Base-by-base conservation (phyloP, 2,329 filamentous ascomycete genomes). In the Emergomyces orientalis region DNA sequence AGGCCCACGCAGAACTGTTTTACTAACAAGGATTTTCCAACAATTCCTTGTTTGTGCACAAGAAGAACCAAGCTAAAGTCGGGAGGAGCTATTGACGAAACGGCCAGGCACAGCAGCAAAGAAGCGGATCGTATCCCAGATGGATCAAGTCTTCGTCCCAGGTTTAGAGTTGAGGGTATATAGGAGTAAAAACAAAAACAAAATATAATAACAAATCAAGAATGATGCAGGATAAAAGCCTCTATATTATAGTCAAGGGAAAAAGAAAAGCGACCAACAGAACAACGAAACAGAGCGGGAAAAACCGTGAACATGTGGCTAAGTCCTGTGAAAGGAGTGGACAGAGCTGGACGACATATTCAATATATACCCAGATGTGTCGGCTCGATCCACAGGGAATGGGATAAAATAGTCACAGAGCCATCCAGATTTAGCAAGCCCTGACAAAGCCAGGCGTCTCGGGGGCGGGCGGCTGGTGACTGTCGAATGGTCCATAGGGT, bases 271-370 rank as follows among this genome's bases (percentile, higher is more conserved):
- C 58, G 57, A 61, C 57, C 22, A 55, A 49, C 22, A 13, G 30
- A 59, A 55, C n/a, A 61, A 43, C 47, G 57, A 45, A 55, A 62
- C 32, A 59, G 61, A 59, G 25, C 11, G 52, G n/a, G 32, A 56
- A 62, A 41, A 25, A 37, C 47, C 34, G 49, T 62, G 54, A 57
- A 58, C 63, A 64, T 64, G 63, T 64, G 63, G 63, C 61, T 64
- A 54, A 62, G 61, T 61, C 63, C 55, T 62, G 63, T 64, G 63
- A 64, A 63, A 64, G 61, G 34, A 60, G 45, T 41, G 47, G 43
- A 55, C 34, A 27, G 57, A 56, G 37, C 32, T 25, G 56, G 54
- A 51, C 17, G 34, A 30, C 47, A 58, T 17, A 61, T 54, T 56
- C 45, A 22, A 60, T 49, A 60, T 51, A 60, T 52, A 60, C 45